phyloP scores from a whole-genome alignment of 371 early-diverging fungal genomes.

The Rhizopus delemar region DNA sequence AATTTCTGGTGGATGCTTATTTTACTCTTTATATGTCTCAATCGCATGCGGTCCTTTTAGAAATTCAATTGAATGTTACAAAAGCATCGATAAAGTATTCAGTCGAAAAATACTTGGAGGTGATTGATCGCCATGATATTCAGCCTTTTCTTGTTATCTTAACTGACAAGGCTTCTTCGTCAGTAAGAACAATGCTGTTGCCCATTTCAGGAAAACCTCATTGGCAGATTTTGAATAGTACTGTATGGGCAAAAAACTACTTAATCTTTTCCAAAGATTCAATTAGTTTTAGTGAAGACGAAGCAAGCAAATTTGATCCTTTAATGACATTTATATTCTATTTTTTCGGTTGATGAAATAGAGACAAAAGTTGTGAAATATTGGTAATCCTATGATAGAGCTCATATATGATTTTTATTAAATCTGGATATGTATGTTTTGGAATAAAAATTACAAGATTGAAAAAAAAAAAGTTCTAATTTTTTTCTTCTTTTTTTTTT shows the following conservation, averaged over 20 bases:
- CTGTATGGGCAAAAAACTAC: slow-evolving; percentile 13
- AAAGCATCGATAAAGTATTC: slow-evolving; percentile 10
- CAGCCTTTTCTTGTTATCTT: slow-evolving; percentile 19
- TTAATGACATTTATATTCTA: slow-evolving; percentile 11
- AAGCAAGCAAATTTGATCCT: slow-evolving; percentile 8
- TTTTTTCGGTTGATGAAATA: slow-evolving; percentile 18
- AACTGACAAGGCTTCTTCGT: slow-evolving; percentile 12
- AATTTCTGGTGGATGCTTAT: slow-evolving; percentile 11
- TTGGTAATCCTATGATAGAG: slow-evolving; percentile 16
- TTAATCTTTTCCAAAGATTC: slow-evolving; percentile 13
- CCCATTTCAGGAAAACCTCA: slow-evolving; percentile 8
- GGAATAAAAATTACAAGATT: too few relatives aligned
- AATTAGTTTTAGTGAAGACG: slow-evolving; percentile 18
- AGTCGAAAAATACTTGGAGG: slow-evolving; percentile 14
- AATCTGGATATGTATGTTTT: too few relatives aligned
- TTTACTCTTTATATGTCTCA: slow-evolving; percentile 19
- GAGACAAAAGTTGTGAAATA: slow-evolving; percentile 22
- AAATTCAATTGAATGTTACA: slow-evolving; percentile 11
- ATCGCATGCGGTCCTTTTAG: slow-evolving; percentile 15
- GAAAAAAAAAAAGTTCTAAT: too few relatives aligned
- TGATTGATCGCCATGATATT: slow-evolving; percentile 7
- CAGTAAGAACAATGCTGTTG: slow-evolving; percentile 11
- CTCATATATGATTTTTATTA: too few relatives aligned
- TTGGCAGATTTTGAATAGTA: slow-evolving; percentile 5
- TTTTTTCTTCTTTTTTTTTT: slow-evolving; percentile 16